Percentiles rank a stretch among this genome's conserved stretches.
These are phyloP conservation scores for Oxytropis ochrocephala DNA, from an alignment of 306 rosid genomes.

Conservation along the genomic window DNA sequence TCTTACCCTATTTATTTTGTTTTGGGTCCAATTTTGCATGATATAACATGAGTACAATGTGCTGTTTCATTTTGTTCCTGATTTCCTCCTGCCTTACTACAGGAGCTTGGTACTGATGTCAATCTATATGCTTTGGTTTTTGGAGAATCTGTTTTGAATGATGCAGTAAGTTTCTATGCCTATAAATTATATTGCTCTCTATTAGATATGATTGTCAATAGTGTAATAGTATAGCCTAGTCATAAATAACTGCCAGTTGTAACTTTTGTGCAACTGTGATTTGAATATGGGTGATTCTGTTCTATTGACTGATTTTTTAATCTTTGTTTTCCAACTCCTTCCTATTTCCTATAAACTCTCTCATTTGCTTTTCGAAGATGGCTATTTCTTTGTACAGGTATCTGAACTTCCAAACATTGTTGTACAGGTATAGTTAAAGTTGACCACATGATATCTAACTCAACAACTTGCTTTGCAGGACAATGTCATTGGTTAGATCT, in stretches of 20 bases:
- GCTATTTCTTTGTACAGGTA: conserved; percentile 99
- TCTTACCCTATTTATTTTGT: no score
- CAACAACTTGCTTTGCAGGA: conserved; percentile 43
- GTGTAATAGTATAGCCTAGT: no score
- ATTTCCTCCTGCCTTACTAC: conserved; percentile 20
- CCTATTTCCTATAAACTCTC: conserved; percentile 1
- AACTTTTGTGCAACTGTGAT: not conserved
- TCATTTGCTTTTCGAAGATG: conserved; percentile 54
- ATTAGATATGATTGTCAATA: no score
- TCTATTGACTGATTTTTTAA: conserved; percentile 10
- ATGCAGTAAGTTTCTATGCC: conserved; percentile 64
- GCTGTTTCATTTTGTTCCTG: conserved; percentile 1
- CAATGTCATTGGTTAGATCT: conserved; percentile 76
- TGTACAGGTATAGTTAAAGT: not conserved
- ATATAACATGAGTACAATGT: no score
- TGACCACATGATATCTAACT: conserved; percentile 14
- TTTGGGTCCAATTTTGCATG: no score
- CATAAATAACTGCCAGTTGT: no score
- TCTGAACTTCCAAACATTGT: conserved; percentile 14
- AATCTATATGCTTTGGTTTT: conserved; percentile 96
- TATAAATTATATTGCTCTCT: not conserved
- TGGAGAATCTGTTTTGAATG: conserved; percentile 97
- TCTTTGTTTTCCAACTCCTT: not conserved
- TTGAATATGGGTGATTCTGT: no score
- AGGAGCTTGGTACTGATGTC: conserved; percentile 94